Evolutionary conservation across 176 grass and related monocot species (phyloP), one percentile per base, ranked within the genome.

Genomic region (Musa itinerans): DNA sequence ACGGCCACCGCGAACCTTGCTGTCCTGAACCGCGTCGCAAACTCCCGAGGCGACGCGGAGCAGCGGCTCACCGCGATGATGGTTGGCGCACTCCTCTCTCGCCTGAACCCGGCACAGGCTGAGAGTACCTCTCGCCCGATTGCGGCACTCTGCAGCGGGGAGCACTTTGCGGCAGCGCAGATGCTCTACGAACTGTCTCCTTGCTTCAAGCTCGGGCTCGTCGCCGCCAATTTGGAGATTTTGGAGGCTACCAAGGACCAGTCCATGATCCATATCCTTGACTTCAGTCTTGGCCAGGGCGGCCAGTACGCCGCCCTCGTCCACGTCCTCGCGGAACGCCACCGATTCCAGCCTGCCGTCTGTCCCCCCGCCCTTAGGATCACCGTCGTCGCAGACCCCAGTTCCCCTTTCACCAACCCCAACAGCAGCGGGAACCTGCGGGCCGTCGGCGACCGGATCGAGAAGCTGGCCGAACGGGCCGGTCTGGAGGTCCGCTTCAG

Each of bases 1-100:
- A 79, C 78, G 24, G 94, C 94, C 76, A 72, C 74, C 11, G 65
- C 74, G 9, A 79, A 83, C 6, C 80, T 97, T 22, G 69, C 81
- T 7, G 71, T 78, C 14, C 67, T 96, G 17, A 86, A 88, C 74
- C 83, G 81, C 59, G 68, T 59, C 5, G 79, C 53, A 0, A 90
- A 85, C 79, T 57, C 69, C 21, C 76, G 72, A 50, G 93, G 88
- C 11, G 88, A 96, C 58, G 62, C 80, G 16, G 93, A 97, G 57
- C 90, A 97, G 68, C 90, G 90, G 51, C 82, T 97, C 57, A 80
- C 79, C 29, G 88, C 81, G 65, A 89, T 93, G 86, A 97, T 97
- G 90, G 77, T 83, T 63, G 70, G 26, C 19, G 86, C 82, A 0
- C 76, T 97, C 54, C 74, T 80, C 13, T 78, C 72, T 63, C 94